phyloP scores from a whole-genome alignment of 441 rosid genomes.

The Bruguiera hainesii region DNA sequence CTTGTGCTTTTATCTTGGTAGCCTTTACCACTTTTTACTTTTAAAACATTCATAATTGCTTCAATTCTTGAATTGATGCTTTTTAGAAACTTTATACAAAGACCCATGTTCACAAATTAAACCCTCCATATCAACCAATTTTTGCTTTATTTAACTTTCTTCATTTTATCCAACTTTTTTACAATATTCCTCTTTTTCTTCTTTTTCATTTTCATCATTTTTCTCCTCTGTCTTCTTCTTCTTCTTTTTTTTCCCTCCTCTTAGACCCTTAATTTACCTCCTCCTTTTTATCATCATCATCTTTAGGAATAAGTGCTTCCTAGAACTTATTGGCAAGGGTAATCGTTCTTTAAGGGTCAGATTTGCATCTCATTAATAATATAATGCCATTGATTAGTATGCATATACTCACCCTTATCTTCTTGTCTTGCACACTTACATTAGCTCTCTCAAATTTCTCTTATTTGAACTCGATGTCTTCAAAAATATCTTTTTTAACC shows the following conservation, averaged over 20 bases:
- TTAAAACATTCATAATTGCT: constrained; percentile 1
- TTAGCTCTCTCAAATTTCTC: constrained; percentile 27
- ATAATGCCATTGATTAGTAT: constrained; percentile 87
- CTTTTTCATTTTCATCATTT: background rate
- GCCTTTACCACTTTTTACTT: constrained; percentile 2
- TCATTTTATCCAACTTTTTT: constrained; percentile 7
- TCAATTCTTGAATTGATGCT: constrained; percentile 17
- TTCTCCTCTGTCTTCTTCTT: background rate
- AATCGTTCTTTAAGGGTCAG: constrained; percentile 91
- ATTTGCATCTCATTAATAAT: constrained; percentile 86
- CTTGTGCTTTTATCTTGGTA: constrained; percentile 10
- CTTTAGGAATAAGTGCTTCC: constrained; percentile 37
- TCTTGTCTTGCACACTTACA: constrained; percentile 39
- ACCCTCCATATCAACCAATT: constrained; percentile 30
- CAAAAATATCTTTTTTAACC: constrained; percentile 69
- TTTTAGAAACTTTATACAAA: constrained; percentile 24
- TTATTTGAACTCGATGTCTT: constrained; percentile 18
- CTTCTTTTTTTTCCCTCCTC: no score
- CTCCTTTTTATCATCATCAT: constrained; percentile 8
- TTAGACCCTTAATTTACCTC: constrained; percentile 22
- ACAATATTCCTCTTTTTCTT: constrained; percentile 5
- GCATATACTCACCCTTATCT: constrained; percentile 50
- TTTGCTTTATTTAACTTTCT: constrained; percentile 28
- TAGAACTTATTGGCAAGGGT: constrained; percentile 71
- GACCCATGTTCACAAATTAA: constrained; percentile 11